A percentile compares a stretch with the other conserved stretches of the same genome.
phyloP scores from a whole-genome alignment of 306 rosid genomes.

The Casuarina cunninghamiana region DNA sequence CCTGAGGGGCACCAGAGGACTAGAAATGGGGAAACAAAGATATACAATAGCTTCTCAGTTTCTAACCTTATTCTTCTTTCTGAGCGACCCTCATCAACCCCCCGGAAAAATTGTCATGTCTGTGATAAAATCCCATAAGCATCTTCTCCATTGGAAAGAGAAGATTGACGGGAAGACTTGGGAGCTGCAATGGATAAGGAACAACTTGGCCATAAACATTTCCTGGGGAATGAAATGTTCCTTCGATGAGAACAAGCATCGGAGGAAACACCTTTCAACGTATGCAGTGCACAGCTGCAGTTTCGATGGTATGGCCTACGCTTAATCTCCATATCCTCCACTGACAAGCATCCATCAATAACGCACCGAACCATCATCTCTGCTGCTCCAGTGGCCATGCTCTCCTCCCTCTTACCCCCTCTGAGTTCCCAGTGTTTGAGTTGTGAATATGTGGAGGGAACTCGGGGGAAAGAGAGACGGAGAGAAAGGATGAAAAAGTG shows the following conservation, averaged over 20 bases:
- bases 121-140: not conserved
- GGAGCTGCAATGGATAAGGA: not conserved
- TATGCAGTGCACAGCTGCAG: constrained; percentile 74
- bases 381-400: constrained; percentile 33
- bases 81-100: too few relatives aligned
- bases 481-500: too few relatives aligned
- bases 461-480: too few relatives aligned
- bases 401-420: constrained; percentile 1
- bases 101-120: too few relatives aligned
- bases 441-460: too few relatives aligned
- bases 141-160: not conserved
- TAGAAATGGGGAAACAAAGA: too few relatives aligned
- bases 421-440: not conserved
- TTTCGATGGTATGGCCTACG: constrained; percentile 82
- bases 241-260: constrained; percentile 24
- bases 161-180: not conserved
- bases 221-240: not conserved
- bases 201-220: not conserved
- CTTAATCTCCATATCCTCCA: constrained; percentile 49
- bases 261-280: constrained; percentile 26
- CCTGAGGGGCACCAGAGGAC: too few relatives aligned
- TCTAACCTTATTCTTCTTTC: too few relatives aligned
- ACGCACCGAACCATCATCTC: constrained; percentile 42
- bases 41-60: too few relatives aligned
- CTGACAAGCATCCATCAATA: constrained; percentile 55